Evolutionary conservation across 2,329 filamentous ascomycete genomes (phyloP).

Genomic region (Trichoderma sp.): DNA sequence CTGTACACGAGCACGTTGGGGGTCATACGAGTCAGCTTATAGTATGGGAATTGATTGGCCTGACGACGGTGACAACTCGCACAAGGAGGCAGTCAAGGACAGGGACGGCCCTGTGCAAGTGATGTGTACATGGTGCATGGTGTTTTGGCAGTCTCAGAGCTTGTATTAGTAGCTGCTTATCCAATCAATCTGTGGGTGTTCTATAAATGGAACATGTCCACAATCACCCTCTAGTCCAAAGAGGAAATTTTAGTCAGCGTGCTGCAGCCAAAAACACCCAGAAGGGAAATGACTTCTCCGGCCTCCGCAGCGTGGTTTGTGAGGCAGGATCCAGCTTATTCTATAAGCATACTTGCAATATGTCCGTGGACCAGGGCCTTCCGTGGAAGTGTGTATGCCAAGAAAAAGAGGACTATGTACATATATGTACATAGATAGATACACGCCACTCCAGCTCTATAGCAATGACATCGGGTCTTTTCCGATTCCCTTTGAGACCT

Average conservation of each 20-base stretch:
- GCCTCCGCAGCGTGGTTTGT: not conserved
- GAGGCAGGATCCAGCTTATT: not conserved
- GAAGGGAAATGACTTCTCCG: not conserved
- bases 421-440: too few species aligned
- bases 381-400: not conserved
- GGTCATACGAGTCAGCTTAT: slow-evolving; percentile 18
- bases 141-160: not conserved
- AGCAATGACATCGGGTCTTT: not conserved
- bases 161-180: not conserved
- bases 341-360: not conserved
- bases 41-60: not conserved
- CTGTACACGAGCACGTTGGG: not conserved
- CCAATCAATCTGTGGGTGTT: not conserved
- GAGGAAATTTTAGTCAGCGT: not conserved
- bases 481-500: not conserved
- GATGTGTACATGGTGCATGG: not conserved
- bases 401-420: not conserved
- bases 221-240: not conserved
- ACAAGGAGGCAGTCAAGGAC: not conserved
- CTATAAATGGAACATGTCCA: not conserved
- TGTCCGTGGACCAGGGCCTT: not conserved
- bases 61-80: slow-evolving; percentile 3
- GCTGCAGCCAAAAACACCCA: not conserved
- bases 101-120: not conserved
- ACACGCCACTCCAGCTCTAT: not conserved